These are phyloP conservation scores for Meripilus lineatus DNA, from an alignment of 1,284 basidiomycete species.

Conservation along the genomic window DNA sequence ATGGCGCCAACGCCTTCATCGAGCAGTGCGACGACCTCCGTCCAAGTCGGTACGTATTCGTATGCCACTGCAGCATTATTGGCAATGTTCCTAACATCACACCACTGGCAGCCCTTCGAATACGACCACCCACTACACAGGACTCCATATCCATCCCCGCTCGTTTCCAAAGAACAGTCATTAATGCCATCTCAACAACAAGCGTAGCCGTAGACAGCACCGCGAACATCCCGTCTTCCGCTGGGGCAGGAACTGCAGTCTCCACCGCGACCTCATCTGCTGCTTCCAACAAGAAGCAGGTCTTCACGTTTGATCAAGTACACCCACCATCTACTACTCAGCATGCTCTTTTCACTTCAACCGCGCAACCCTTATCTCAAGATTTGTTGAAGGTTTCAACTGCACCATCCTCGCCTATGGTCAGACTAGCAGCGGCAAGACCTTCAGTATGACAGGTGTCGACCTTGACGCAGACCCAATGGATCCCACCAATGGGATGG, in stretches of 20 bases:
- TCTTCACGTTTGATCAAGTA: slow-evolving; percentile 93
- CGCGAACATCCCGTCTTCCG: slow-evolving; percentile 39
- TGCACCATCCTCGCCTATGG: slow-evolving; percentile 98
- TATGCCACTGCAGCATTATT: not conserved
- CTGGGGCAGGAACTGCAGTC: slow-evolving; percentile 38
- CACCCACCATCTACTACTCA: slow-evolving; percentile 82
- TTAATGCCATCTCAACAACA: slow-evolving; percentile 68
- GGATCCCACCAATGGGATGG: slow-evolving; percentile 75
- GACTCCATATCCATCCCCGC: slow-evolving; percentile 84
- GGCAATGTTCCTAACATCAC: slow-evolving; percentile 2
- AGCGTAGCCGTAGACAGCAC: slow-evolving; percentile 72
- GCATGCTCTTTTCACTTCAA: slow-evolving; percentile 77
- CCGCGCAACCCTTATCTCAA: slow-evolving; percentile 84
- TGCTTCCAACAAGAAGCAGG: slow-evolving; percentile 69
- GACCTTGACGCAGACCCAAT: slow-evolving; percentile 80
- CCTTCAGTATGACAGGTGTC: slow-evolving; percentile 93
- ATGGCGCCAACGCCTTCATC: slow-evolving; percentile 72
- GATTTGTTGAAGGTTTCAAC: slow-evolving; percentile 95
- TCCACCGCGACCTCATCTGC: slow-evolving; percentile 49
- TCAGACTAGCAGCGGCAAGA: slow-evolving; percentile 96
- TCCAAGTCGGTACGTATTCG: slow-evolving; percentile 78
- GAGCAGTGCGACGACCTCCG: slow-evolving; percentile 64
- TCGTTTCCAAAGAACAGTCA: slow-evolving; percentile 88
- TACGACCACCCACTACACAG: slow-evolving; percentile 82
- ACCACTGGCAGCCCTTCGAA: slow-evolving; percentile 76